phyloP scores from a whole-genome alignment of 1,284 basidiomycete species.

The Ustilago tritici region DNA sequence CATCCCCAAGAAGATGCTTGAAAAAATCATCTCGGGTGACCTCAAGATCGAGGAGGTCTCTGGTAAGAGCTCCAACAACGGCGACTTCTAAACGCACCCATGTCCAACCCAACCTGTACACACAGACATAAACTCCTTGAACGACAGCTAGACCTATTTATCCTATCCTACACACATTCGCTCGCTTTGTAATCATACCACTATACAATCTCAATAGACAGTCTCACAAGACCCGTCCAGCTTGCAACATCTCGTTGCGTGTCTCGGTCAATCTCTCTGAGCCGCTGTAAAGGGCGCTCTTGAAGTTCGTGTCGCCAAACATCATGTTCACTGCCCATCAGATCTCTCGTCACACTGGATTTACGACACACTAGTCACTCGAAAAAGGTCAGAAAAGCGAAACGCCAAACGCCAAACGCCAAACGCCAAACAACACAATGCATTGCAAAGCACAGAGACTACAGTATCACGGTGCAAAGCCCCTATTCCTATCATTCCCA shows the following conservation, averaged over 20 bases:
- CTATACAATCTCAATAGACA: not conserved
- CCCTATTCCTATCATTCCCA: slow-evolving; percentile 50
- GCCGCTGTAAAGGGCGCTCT: no score
- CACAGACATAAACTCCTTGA: not conserved
- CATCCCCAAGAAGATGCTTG: slow-evolving; percentile 63
- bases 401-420: no score
- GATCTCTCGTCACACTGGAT: not conserved
- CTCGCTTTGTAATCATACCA: slow-evolving; percentile 18
- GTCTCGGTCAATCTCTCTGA: not conserved
- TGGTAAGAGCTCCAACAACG: slow-evolving; percentile 49
- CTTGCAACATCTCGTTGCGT: not conserved
- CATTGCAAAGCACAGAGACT: slow-evolving; percentile 1
- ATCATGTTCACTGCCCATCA: no score
- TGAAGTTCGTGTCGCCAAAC: no score
- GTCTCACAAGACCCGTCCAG: not conserved
- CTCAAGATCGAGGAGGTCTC: slow-evolving; percentile 50
- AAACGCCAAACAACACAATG: not conserved
- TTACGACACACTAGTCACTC: not conserved
- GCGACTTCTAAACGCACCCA: slow-evolving; percentile 30
- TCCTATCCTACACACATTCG: slow-evolving; percentile 4
- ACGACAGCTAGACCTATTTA: not conserved
- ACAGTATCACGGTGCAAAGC: not conserved
- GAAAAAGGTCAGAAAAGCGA: not conserved
- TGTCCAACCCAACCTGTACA: slow-evolving; percentile 13
- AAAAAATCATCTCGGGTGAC: slow-evolving; percentile 55